Evolutionary conservation across 768 basidiomycete species (phyloP).

Genomic region (Terana coerulea): DNA sequence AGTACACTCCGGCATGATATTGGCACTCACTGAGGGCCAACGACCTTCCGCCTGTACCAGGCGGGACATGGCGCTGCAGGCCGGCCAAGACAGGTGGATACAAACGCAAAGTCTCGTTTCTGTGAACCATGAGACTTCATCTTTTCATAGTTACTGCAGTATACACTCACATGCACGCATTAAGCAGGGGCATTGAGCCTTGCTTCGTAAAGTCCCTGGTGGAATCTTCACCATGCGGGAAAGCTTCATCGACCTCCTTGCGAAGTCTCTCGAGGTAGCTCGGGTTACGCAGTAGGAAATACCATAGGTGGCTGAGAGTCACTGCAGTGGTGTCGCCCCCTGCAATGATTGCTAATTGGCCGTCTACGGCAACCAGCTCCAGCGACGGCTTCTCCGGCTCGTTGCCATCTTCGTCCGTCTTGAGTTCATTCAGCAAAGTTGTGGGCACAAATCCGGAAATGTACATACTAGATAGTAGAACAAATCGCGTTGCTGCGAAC

Average conservation of each 20-base stretch:
- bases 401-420: constrained; percentile 6
- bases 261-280: constrained; percentile 32
- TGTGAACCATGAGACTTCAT: neutral
- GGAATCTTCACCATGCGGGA: constrained; percentile 22
- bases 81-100: constrained; percentile 9
- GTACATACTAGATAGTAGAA: constrained; percentile 9
- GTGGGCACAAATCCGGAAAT: neutral
- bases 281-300: constrained; percentile 37
- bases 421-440: neutral
- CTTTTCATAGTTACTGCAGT: neutral
- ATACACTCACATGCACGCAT: constrained; percentile 30
- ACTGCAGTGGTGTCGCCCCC: constrained; percentile 14
- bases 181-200: constrained; percentile 29
- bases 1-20: neutral
- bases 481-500: neutral
- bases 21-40: constrained; percentile 9
- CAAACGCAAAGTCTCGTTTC: constrained; percentile 13
- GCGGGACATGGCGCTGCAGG: neutral
- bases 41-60: constrained; percentile 1
- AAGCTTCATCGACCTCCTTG: constrained; percentile 37
- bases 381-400: neutral
- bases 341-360: constrained; percentile 10
- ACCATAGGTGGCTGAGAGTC: constrained; percentile 33
- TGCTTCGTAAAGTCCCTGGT: constrained; percentile 18
- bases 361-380: constrained; percentile 2